phyloP scores from a whole-genome alignment of 2,329 filamentous ascomycete species.

The Cladosporium sphaerospermum region DNA sequence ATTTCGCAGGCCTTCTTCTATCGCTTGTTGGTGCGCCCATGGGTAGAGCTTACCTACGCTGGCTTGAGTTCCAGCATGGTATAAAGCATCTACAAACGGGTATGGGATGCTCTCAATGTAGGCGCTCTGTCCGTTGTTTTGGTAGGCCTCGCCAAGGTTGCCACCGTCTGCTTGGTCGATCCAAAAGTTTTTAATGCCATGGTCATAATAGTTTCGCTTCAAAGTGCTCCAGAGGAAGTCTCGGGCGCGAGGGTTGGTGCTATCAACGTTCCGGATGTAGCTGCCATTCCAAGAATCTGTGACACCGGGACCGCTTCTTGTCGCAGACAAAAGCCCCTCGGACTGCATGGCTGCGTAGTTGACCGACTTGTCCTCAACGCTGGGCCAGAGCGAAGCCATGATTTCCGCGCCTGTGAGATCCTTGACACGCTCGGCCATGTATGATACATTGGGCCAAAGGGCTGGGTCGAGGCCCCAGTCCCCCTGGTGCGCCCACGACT shows the following conservation, averaged over 20 bases:
- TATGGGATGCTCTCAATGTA: slow-evolving; percentile 29
- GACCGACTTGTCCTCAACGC: slow-evolving; percentile 24
- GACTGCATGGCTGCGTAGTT: slow-evolving; percentile 27
- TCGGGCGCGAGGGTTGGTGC: slow-evolving; percentile 27
- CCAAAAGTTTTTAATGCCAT: slow-evolving; percentile 31
- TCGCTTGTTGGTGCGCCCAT: slow-evolving; percentile 27
- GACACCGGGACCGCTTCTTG: slow-evolving; percentile 24
- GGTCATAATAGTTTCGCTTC: slow-evolving; percentile 28
- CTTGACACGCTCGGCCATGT: slow-evolving; percentile 26
- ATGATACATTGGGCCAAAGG: slow-evolving; percentile 26
- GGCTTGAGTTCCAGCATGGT: slow-evolving; percentile 27
- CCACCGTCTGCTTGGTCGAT: slow-evolving; percentile 34
- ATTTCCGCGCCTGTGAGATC: slow-evolving; percentile 29
- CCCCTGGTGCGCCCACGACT: slow-evolving; percentile 28
- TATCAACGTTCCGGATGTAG: slow-evolving; percentile 29
- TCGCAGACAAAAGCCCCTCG: slow-evolving; percentile 23
- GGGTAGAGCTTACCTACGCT: slow-evolving; percentile 28
- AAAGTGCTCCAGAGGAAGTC: slow-evolving; percentile 26
- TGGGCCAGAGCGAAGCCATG: slow-evolving; percentile 30
- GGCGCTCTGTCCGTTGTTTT: slow-evolving; percentile 31
- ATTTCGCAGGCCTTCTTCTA: slow-evolving; percentile 28
- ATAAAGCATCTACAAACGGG: slow-evolving; percentile 24
- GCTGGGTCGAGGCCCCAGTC: slow-evolving; percentile 27
- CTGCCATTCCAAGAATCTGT: slow-evolving; percentile 29
- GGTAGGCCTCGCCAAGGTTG: slow-evolving; percentile 32